Base-by-base conservation (phyloP, 306 rosid species). In the Casuarina cunninghamiana region DNA sequence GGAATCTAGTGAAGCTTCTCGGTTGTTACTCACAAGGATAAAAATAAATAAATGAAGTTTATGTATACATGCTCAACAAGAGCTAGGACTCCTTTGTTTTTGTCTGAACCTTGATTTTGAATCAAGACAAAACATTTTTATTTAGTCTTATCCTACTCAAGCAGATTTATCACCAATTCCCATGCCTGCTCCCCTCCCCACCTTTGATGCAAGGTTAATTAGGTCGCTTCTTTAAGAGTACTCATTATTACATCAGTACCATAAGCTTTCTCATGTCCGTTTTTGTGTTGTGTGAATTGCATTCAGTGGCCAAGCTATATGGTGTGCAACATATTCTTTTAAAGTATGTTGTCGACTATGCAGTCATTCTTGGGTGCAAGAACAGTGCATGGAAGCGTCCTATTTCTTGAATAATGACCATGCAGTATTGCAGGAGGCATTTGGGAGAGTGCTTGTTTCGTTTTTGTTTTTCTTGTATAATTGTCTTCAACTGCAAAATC, bases 291-390 rank as follows among this genome's bases (percentile, higher is more conserved):
- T n/a, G 17, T 49, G 63, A 45, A 43, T 16, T 75, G 67, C 15
- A 81, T 69, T 46, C 76, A 81, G 88, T 44, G 78, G 54, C 65
- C 83, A 54, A 49, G 81, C 86, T 17, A 38, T 69, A 54, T 85
- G 81, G 83, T 42, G 80, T 75, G 78, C 83, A 9, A 67, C 69
- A 77, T 45, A 75, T 37, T 38, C 86, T 19, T 81, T 78, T 81
- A 81, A 85, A 32, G 83, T 86, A 0, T 81, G 88, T 72, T 75
- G 76, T 42, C 84, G 83, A 48, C 65, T 85, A 66, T 85, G 86
- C 63, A 83, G 81, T 55, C 83, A 75, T 42, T 74, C 69, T 12
- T 85, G 88, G 88, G 76, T 70, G 49, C 65, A 41, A 13, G 21
- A 2, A 17, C 69, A 51, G 38, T 61, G 68, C 62, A 38, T 65